phyloP scores from a whole-genome alignment of 1,139 yeast genomes.

The Lodderomyces elongisporus region DNA sequence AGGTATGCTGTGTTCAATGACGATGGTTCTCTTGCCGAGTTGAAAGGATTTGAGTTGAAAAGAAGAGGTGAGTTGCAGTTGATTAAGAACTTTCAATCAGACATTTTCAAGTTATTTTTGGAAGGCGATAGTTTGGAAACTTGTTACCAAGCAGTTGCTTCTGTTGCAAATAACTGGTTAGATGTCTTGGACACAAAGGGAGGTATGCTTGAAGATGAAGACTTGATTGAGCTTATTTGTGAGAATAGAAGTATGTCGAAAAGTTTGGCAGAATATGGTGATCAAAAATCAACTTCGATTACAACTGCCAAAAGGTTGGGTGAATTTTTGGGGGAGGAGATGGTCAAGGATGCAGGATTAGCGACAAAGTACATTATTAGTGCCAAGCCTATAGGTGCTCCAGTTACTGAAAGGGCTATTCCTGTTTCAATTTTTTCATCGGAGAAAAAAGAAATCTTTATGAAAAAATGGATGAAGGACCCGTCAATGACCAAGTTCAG shows the following conservation, averaged over 20 bases:
- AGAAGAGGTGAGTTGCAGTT: conserved; percentile 94
- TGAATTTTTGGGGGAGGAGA: conserved; percentile 93
- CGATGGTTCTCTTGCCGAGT: conserved; percentile 90
- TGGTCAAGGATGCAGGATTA: conserved; percentile 94
- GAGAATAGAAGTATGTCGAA: conserved; percentile 96
- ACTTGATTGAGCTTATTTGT: conserved; percentile 88
- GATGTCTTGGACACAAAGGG: conserved; percentile 91
- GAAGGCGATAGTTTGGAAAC: conserved; percentile 74
- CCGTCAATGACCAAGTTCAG: conserved; percentile 76
- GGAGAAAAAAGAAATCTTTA: conserved; percentile 56
- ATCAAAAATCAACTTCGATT: conserved; percentile 90
- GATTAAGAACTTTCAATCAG: conserved; percentile 92
- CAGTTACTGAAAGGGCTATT: conserved; percentile 93
- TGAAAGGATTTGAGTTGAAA: conserved; percentile 94
- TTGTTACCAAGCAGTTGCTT: conserved; percentile 87
- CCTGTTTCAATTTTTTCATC: conserved; percentile 96
- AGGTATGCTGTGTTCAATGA: conserved; percentile 95
- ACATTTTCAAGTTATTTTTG: conserved; percentile 83
- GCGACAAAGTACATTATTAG: conserved; percentile 94
- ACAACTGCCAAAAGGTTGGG: conserved; percentile 93
- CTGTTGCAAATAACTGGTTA: conserved; percentile 92
- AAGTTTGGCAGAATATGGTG: conserved; percentile 81
- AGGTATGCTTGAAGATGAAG: conserved; percentile 85
- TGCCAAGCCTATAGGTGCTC: conserved; percentile 75
- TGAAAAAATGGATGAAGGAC: conserved; percentile 85